phyloP scores from a whole-genome alignment of 495 filamentous ascomycete genomes.

The Daldinia caldariorum region DNA sequence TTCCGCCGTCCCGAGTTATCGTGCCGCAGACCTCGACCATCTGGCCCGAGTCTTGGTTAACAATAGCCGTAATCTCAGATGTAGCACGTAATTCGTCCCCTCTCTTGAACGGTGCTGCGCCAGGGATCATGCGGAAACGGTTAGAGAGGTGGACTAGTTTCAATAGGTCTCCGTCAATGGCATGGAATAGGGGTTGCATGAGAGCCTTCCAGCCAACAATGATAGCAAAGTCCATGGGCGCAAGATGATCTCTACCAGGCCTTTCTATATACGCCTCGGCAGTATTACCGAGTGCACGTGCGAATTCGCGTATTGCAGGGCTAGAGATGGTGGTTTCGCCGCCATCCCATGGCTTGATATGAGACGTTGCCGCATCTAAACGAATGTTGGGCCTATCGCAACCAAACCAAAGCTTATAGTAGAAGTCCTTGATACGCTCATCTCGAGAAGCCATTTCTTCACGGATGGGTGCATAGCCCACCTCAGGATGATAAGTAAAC shows the following conservation, averaged over 20 bases:
- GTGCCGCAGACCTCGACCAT: constrained; percentile 93
- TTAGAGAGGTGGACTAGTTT: constrained; percentile 88
- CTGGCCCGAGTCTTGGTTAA: constrained; percentile 90
- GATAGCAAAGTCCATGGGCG: constrained; percentile 93
- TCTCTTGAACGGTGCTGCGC: constrained; percentile 82
- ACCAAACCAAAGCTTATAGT: constrained; percentile 87
- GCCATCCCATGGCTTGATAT: constrained; percentile 79
- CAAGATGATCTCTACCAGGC: constrained; percentile 83
- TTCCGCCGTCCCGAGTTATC: constrained; percentile 72
- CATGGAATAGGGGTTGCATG: constrained; percentile 88
- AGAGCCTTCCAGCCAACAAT: constrained; percentile 94
- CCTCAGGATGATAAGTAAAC: constrained; percentile 86
- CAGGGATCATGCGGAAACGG: constrained; percentile 88
- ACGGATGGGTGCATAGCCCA: constrained; percentile 83
- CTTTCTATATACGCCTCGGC: constrained; percentile 89
- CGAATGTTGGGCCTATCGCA: constrained; percentile 52
- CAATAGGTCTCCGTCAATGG: constrained; percentile 85
- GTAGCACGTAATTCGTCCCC: constrained; percentile 83
- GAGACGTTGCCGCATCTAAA: constrained; percentile 72
- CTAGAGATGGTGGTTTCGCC: constrained; percentile 77
- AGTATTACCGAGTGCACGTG: constrained; percentile 89
- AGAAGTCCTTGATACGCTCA: constrained; percentile 88
- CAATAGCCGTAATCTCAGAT: constrained; percentile 85
- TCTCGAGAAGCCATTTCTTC: constrained; percentile 85
- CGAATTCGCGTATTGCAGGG: constrained; percentile 85